phyloP scores from a whole-genome alignment of 2,329 filamentous ascomycete genomes.

The Penicillium sp. region DNA sequence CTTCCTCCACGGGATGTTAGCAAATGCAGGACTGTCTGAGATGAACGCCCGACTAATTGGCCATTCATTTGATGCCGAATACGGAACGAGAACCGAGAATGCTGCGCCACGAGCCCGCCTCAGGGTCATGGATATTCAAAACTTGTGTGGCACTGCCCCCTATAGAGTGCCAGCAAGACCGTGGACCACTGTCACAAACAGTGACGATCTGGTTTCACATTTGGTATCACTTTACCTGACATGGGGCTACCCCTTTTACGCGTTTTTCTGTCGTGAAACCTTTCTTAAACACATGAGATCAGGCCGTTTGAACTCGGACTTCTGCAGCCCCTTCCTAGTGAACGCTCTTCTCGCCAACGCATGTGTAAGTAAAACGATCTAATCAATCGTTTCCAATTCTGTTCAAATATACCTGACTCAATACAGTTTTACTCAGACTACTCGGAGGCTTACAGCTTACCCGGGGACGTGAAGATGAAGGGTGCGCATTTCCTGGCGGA shows the following conservation, averaged over 20 bases:
- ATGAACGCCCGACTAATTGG: background rate
- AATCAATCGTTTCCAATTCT: background rate
- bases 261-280: constrained; percentile 26
- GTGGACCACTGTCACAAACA: constrained; percentile 33
- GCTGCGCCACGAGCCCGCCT: background rate
- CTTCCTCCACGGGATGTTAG: background rate
- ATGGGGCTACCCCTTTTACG: constrained; percentile 23
- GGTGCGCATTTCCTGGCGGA: constrained; percentile 1
- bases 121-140: background rate
- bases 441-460: constrained; percentile 2
- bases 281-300: constrained; percentile 32
- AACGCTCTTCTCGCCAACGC: constrained; percentile 29
- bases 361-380: constrained; percentile 14
- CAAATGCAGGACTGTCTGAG: background rate
- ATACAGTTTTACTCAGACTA: constrained; percentile 1
- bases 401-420: background rate
- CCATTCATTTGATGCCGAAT: background rate
- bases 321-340: constrained; percentile 34
- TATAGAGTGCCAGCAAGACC: constrained; percentile 21
- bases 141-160: background rate
- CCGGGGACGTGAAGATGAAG: constrained; percentile 1
- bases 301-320: constrained; percentile 20
- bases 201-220: constrained; percentile 33
- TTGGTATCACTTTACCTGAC: constrained; percentile 27
- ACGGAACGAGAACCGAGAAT: background rate